Evolutionary conservation across 1,284 basidiomycete genomes (phyloP).

Genomic region (Papiliotrema fonsecae): DNA sequence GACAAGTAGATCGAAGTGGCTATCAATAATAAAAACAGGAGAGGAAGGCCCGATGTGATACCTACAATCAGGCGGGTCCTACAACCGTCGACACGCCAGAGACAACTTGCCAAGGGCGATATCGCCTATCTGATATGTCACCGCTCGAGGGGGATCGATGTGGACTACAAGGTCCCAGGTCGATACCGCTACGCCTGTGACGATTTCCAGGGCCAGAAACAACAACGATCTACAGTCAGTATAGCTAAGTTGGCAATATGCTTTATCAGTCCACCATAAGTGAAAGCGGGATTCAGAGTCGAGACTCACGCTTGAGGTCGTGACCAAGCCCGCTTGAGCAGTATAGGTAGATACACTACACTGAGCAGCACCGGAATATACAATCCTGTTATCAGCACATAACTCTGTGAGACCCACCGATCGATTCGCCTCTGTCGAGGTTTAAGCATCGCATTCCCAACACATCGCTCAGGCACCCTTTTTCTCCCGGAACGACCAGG

Average conservation of each 20-base stretch:
- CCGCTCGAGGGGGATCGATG: slow-evolving; percentile 1
- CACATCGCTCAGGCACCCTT: not conserved
- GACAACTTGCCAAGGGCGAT: slow-evolving; percentile 14
- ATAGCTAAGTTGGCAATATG: not conserved
- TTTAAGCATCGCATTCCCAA: slow-evolving; percentile 14
- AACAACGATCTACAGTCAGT: slow-evolving; percentile 9
- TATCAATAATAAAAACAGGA: slow-evolving; percentile 14
- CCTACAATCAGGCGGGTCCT: not conserved
- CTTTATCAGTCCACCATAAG: not conserved
- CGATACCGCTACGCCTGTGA: slow-evolving; percentile 7
- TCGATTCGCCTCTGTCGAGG: slow-evolving; percentile 5
- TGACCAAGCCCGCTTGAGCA: slow-evolving; percentile 5
- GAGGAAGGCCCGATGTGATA: slow-evolving; percentile 13
- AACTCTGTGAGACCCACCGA: slow-evolving; percentile 9
- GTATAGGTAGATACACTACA: slow-evolving; percentile 3
- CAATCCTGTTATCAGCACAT: slow-evolving; percentile 1
- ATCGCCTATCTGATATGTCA: slow-evolving; percentile 9
- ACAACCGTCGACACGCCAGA: not conserved
- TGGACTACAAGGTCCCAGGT: slow-evolving; percentile 15
- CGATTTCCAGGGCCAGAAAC: slow-evolving; percentile 16
- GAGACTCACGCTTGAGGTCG: slow-evolving; percentile 1
- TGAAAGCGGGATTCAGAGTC: not conserved
- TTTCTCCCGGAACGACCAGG: not conserved
- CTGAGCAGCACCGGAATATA: not conserved
- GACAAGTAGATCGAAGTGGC: slow-evolving; percentile 12